phyloP scores from a whole-genome alignment of 2,329 filamentous ascomycete genomes.

The Sclerotinia sclerotiorum region DNA sequence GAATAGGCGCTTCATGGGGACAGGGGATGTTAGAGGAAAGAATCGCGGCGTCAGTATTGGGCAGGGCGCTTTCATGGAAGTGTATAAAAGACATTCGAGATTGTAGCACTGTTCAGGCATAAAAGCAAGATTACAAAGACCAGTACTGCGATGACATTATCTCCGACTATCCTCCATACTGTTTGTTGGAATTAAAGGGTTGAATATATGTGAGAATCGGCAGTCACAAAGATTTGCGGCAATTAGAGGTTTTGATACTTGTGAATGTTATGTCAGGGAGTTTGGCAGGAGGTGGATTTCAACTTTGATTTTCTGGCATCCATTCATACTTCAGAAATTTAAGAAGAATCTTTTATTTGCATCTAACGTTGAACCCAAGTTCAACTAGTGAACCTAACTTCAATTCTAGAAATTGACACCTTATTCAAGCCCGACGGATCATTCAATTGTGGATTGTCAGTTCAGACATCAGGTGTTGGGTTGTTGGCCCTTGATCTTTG shows the following conservation, averaged over 20 bases:
- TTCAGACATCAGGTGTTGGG: neutral
- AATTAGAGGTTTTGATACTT: neutral
- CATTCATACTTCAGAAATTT: neutral
- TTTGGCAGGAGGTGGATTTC: neutral
- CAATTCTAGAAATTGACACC: too few relatives aligned
- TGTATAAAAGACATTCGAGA: constrained; percentile 38
- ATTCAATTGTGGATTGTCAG: neutral
- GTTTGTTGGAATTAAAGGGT: too few relatives aligned
- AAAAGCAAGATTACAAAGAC: constrained; percentile 15
- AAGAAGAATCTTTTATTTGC: neutral
- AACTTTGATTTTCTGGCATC: neutral
- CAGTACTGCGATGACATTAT: neutral
- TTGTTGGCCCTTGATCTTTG: neutral
- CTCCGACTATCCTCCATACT: neutral
- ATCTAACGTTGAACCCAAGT: neutral
- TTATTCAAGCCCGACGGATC: too few relatives aligned
- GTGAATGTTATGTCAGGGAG: neutral
- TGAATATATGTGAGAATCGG: neutral
- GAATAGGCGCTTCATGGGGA: neutral
- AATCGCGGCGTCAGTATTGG: constrained; percentile 17
- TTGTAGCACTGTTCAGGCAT: constrained; percentile 30
- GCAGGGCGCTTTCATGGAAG: constrained; percentile 24
- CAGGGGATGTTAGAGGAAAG: constrained; percentile 8
- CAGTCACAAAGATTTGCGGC: neutral
- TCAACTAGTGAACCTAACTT: neutral